Conservation (phyloP, 2,329 filamentous ascomycete species). For the Fusarium lyarnte region DNA sequence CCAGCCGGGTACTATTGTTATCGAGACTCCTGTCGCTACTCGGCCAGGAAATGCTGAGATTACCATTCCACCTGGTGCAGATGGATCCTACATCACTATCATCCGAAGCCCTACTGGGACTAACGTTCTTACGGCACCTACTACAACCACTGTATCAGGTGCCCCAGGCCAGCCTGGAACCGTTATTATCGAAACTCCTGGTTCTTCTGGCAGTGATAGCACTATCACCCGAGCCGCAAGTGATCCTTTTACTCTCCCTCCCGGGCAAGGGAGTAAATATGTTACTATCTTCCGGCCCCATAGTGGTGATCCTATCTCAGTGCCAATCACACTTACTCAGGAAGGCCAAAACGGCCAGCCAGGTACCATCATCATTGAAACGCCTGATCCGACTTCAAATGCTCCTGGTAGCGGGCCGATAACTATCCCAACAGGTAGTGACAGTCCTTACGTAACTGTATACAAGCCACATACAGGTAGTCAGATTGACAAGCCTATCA, state of each 20-base stretch:
- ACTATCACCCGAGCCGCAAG: not conserved
- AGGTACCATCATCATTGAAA: conserved; percentile 23
- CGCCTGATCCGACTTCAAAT: conserved; percentile 1
- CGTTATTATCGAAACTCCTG: conserved; percentile 22
- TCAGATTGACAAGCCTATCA: not conserved
- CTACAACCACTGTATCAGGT: conserved; percentile 9
- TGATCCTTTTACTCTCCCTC: conserved; percentile 15
- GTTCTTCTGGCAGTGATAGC: not conserved
- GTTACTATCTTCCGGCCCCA: conserved; percentile 21
- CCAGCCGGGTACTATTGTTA: conserved; percentile 18
- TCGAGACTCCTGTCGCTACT: conserved; percentile 18
- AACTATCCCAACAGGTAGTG: conserved; percentile 8
- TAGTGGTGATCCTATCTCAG: conserved; percentile 18
- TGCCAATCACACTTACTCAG: conserved; percentile 22
- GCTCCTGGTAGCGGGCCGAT: conserved; percentile 1
- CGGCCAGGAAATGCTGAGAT: conserved; percentile 3
- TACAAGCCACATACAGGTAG: conserved; percentile 15
- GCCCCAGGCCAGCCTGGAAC: conserved; percentile 16
- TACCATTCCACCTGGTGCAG: conserved; percentile 14
- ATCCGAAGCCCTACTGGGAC: conserved; percentile 19
- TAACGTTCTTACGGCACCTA: not conserved
- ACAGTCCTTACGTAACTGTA: conserved; percentile 6
- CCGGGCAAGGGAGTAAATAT: not conserved
- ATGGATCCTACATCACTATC: conserved; percentile 10
- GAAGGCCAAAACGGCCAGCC: conserved; percentile 2